Conservation (phyloP, 2,329 filamentous ascomycete genomes). For the Tolypocladium inflatum region DNA sequence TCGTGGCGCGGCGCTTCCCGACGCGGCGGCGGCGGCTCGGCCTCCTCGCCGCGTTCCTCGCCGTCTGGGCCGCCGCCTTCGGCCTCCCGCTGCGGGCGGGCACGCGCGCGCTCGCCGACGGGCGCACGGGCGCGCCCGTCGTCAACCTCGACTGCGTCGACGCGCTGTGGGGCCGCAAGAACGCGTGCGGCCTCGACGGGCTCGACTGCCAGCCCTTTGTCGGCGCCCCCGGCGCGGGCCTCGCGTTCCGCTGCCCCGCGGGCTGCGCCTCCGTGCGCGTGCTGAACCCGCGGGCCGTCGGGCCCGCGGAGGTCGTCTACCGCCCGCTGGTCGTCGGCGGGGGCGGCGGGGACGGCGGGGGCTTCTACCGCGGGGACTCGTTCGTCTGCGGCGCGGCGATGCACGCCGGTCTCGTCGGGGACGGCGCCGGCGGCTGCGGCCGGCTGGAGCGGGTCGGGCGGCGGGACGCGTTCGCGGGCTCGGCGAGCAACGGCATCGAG, state of each 20-base stretch:
- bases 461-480: constrained; percentile 51
- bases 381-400: constrained; percentile 81
- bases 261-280: constrained; percentile 58
- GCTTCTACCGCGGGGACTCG: constrained; percentile 73
- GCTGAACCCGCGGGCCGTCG: constrained; percentile 66
- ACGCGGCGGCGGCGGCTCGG: background rate
- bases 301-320: constrained; percentile 57
- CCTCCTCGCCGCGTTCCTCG: constrained; percentile 50
- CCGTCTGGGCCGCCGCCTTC: constrained; percentile 61
- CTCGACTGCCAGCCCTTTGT: constrained; percentile 68
- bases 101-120: constrained; percentile 48
- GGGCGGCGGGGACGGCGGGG: no score
- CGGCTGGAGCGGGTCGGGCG: constrained; percentile 67
- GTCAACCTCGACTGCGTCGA: constrained; percentile 54
- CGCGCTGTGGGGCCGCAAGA: constrained; percentile 62
- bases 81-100: constrained; percentile 57
- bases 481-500: constrained; percentile 61
- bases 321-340: constrained; percentile 58
- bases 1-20: background rate
- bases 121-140: constrained; percentile 56
- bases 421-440: constrained; percentile 69
- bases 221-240: constrained; percentile 39
- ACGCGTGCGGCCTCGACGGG: constrained; percentile 68
- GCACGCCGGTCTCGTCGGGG: constrained; percentile 70
- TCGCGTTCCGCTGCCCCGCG: constrained; percentile 67